phyloP scores from a whole-genome alignment of 2,329 filamentous ascomycete species.

The Alternaria consortialis region DNA sequence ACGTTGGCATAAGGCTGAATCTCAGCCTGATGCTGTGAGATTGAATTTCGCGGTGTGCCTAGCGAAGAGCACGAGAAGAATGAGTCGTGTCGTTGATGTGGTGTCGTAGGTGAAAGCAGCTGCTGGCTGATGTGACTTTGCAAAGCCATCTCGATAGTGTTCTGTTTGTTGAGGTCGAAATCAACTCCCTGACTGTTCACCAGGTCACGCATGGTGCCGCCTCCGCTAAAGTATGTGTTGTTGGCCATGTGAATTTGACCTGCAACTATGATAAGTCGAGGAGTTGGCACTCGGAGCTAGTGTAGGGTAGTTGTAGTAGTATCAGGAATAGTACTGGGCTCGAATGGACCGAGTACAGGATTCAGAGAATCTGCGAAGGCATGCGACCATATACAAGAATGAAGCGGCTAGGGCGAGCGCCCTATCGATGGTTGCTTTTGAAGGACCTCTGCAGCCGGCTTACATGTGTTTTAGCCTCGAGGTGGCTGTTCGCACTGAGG shows the following conservation, averaged over 20 bases:
- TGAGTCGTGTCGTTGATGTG: conserved; percentile 23
- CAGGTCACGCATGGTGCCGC: conserved; percentile 9
- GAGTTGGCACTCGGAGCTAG: neutral
- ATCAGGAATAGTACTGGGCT: neutral
- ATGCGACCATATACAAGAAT: conserved; percentile 15
- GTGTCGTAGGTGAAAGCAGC: conserved; percentile 13
- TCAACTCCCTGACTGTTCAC: conserved; percentile 3
- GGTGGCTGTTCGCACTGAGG: conserved; percentile 15
- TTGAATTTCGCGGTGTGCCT: neutral
- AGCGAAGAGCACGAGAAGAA: conserved; percentile 22
- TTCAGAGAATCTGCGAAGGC: neutral
- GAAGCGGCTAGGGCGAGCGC: conserved; percentile 4
- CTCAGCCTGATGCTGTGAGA: conserved; percentile 24
- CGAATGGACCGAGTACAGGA: neutral
- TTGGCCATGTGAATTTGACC: conserved; percentile 3
- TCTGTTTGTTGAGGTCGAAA: neutral
- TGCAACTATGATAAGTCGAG: neutral
- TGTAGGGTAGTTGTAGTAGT: neutral
- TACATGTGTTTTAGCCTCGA: conserved; percentile 18
- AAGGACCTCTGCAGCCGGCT: conserved; percentile 18
- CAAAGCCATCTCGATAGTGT: conserved; percentile 8
- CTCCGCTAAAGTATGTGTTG: conserved; percentile 5
- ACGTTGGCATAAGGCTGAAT: conserved; percentile 27
- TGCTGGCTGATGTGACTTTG: conserved; percentile 21
- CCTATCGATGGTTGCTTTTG: neutral